Percentiles rank a stretch among this genome's conserved stretches.
These are phyloP conservation scores for Saccharomyces hybrid DNA, from an alignment of 1,139 yeast genomes.

Conservation along the genomic window DNA sequence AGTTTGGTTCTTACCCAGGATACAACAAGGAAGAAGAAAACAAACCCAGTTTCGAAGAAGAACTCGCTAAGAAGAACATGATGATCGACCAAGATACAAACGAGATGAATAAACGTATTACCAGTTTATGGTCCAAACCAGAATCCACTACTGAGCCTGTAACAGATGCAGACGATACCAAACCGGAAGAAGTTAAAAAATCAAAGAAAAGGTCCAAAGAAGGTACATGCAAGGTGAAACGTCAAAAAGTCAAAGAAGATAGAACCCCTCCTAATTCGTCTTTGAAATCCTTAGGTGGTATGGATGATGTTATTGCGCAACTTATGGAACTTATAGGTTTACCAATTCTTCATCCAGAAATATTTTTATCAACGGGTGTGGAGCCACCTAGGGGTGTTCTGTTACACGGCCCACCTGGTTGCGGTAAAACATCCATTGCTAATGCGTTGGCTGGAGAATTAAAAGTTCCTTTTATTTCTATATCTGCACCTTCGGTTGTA, in stretches of 20 bases:
- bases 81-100: conserved; percentile 59
- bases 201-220: conserved; percentile 30
- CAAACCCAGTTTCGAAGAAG: conserved; percentile 23
- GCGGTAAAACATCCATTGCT: conserved; percentile 95
- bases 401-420: conserved; percentile 96
- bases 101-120: conserved; percentile 67
- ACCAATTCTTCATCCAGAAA: conserved; percentile 91
- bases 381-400: conserved; percentile 96
- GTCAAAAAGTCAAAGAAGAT: conserved; percentile 40
- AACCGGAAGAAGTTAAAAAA: conserved; percentile 18
- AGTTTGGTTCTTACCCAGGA: conserved; percentile 34
- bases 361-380: conserved; percentile 77
- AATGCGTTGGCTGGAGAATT: conserved; percentile 93
- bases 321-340: conserved; percentile 83
- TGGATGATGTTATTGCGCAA: conserved; percentile 74
- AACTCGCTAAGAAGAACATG: conserved; percentile 36
- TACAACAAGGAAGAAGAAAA: conserved; percentile 25
- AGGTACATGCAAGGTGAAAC: conserved; percentile 27
- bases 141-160: conserved; percentile 13
- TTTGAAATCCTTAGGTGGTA: conserved; percentile 77
- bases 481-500: conserved; percentile 93
- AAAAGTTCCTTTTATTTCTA: conserved; percentile 82
- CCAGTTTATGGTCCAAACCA: conserved; percentile 54
- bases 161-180: conserved; percentile 11
- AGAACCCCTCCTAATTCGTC: conserved; percentile 64